Evolutionary conservation across 768 basidiomycete species (phyloP).

Genomic region (Tylopilus subfusipes): DNA sequence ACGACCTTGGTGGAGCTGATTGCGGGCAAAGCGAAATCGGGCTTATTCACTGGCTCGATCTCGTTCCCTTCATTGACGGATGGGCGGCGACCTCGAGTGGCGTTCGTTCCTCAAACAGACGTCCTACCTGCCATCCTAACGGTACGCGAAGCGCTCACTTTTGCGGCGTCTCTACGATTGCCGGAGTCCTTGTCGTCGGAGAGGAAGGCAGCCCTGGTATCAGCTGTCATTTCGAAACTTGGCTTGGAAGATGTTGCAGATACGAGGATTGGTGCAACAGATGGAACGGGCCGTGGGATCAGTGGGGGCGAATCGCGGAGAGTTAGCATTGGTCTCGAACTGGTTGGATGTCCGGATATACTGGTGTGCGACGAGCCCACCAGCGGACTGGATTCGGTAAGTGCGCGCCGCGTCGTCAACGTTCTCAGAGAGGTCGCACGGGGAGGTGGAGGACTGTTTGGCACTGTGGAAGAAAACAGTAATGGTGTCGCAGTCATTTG

Average conservation of each 20-base stretch:
- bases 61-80: slow-evolving; percentile 43
- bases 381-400: slow-evolving; percentile 80
- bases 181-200: slow-evolving; percentile 63
- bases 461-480: slow-evolving; percentile 28
- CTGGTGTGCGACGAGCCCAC: slow-evolving; percentile 88
- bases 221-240: slow-evolving; percentile 69
- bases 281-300: slow-evolving; percentile 74
- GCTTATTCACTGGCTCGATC: slow-evolving; percentile 62
- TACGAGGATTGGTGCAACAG: slow-evolving; percentile 61
- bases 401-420: slow-evolving; percentile 74
- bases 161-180: slow-evolving; percentile 81
- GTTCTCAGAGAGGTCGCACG: slow-evolving; percentile 76
- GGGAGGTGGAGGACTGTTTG: slow-evolving; percentile 27
- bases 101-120: slow-evolving; percentile 87
- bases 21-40: slow-evolving; percentile 78
- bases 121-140: slow-evolving; percentile 77
- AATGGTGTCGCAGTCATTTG: slow-evolving; percentile 80
- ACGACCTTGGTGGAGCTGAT: slow-evolving; percentile 90
- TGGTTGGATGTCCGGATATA: slow-evolving; percentile 81
- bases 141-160: slow-evolving; percentile 76
- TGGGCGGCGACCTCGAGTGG: slow-evolving; percentile 51
- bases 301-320: slow-evolving; percentile 90
- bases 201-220: slow-evolving; percentile 67
- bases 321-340: slow-evolving; percentile 86
- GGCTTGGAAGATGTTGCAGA: slow-evolving; percentile 70